Conservation (phyloP, 2,329 filamentous ascomycete genomes). For the Epichloe glyceriae region DNA sequence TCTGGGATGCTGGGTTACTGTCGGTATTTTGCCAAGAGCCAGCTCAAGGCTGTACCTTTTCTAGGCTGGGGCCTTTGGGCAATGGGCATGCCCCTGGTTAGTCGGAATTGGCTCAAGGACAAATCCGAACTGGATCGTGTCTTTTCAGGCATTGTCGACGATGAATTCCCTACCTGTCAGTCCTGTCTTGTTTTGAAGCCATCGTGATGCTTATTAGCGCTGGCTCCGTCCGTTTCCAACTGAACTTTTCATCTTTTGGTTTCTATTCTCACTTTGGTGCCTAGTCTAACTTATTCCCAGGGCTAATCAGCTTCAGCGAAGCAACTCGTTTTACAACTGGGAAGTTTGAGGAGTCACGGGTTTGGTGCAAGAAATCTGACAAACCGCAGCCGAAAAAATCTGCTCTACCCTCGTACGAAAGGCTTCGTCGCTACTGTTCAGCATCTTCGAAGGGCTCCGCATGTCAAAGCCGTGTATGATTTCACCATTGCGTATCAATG, state of each 20-base stretch:
- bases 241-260: neutral
- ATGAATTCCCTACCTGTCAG: conserved; percentile 45
- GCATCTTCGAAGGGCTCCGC: conserved; percentile 35
- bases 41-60: conserved; percentile 45
- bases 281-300: conserved; percentile 19
- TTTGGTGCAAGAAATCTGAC: conserved; percentile 38
- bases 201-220: neutral
- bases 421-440: conserved; percentile 48
- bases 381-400: conserved; percentile 40
- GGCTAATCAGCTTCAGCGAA: conserved; percentile 53
- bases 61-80: conserved; percentile 52
- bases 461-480: conserved; percentile 42
- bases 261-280: neutral
- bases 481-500: conserved; percentile 41
- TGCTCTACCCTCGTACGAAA: conserved; percentile 47
- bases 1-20: conserved; percentile 47
- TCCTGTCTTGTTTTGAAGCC: conserved; percentile 4
- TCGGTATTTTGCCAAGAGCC: conserved; percentile 49
- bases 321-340: conserved; percentile 43
- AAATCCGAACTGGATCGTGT: conserved; percentile 41
- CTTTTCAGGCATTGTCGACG: conserved; percentile 38
- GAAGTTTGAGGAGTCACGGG: conserved; percentile 37
- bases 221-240: too few species aligned
- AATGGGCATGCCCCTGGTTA: conserved; percentile 52
- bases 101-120: conserved; percentile 45